Base-by-base conservation (phyloP, 1,139 yeast genomes). In the Kodamaea alishanica region DNA sequence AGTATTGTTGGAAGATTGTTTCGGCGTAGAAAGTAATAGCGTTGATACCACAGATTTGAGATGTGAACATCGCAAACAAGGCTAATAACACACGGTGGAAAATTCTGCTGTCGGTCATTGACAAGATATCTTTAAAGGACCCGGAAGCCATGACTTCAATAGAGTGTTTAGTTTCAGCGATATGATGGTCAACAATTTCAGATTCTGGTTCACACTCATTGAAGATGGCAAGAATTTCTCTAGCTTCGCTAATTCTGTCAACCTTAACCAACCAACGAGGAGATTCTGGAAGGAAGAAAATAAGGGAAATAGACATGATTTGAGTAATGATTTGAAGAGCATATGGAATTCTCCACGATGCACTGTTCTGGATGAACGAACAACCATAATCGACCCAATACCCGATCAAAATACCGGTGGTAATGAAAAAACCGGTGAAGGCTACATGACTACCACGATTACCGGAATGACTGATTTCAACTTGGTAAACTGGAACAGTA, bases 341-440 rank as follows among this genome's bases (percentile, higher is more conserved):
- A 53, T 73, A 75, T 36, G 77, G 83, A 27, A 84, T 80, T 57
- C 81, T 88, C 43, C 66, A 50, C 45, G 81, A 56, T 31, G 26
- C 33, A 9, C 24, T 20, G 9, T 51, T 45, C 1, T 61, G 56
- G 11, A 64, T 59, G 28, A 55, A 39, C 41, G 58, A 64, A 45
- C 64, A 82, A 0, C 84, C 85, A 40, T 84, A 65, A 24, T 79
- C 74, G 38, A 83, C 73, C 37, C 81, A 79, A 56, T 82, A 83
- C 34, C 92, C 92, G 49, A 84, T 66, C 78, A 83, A 81, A 52
- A 84, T 84, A 53, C 94, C 94, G 45, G 81, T 78, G 5, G 94
- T 92, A 7, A 92, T 84, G 75, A 84, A 84, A 59, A 82, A 74
- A 63, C 85, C 94, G 92, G 92, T 84, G 66, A 81, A 75, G 89